These are phyloP conservation scores for Usnea hakonensis DNA, from an alignment of 495 filamentous ascomycete species.

Conservation along the genomic window DNA sequence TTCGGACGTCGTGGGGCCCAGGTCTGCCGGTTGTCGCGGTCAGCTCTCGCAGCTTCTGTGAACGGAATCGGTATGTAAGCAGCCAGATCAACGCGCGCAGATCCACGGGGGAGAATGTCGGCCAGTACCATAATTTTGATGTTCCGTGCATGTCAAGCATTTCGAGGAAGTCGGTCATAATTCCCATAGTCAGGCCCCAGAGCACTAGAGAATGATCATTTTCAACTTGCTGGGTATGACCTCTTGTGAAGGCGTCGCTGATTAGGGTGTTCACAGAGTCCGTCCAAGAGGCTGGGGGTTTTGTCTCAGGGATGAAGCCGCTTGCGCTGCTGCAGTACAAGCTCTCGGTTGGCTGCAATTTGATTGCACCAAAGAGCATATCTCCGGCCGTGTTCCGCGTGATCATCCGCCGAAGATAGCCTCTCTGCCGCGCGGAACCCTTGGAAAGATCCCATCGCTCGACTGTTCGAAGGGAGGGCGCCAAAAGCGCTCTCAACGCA, in stretches of 20 bases:
- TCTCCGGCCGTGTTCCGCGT: constrained; percentile 51
- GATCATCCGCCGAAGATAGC: constrained; percentile 42
- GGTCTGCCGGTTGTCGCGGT: constrained; percentile 21
- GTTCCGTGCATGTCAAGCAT: constrained; percentile 57
- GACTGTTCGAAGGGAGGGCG: constrained; percentile 52
- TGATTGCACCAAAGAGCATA: constrained; percentile 67
- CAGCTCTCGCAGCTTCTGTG: constrained; percentile 42
- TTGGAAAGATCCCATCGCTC: constrained; percentile 60
- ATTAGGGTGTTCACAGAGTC: background rate
- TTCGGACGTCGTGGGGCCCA: constrained; percentile 34
- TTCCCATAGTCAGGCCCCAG: constrained; percentile 69
- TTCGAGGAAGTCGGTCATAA: constrained; percentile 66
- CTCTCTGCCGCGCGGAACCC: constrained; percentile 48
- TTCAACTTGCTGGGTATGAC: background rate
- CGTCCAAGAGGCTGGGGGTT: background rate
- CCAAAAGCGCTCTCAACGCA: constrained; percentile 55
- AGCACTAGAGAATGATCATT: constrained; percentile 51
- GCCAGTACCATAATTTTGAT: constrained; percentile 59
- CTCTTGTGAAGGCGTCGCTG: background rate
- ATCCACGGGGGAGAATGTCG: constrained; percentile 64
- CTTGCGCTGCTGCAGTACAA: constrained; percentile 45
- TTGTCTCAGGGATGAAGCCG: constrained; percentile 37
- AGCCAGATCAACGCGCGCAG: constrained; percentile 52
- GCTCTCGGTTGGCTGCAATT: constrained; percentile 54
- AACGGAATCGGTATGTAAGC: constrained; percentile 53